Percentiles rank a stretch among this genome's conserved stretches.
Evolutionary conservation across 805 yeast species (phyloP).

Genomic region (Saccharomycodes ludwigii): DNA sequence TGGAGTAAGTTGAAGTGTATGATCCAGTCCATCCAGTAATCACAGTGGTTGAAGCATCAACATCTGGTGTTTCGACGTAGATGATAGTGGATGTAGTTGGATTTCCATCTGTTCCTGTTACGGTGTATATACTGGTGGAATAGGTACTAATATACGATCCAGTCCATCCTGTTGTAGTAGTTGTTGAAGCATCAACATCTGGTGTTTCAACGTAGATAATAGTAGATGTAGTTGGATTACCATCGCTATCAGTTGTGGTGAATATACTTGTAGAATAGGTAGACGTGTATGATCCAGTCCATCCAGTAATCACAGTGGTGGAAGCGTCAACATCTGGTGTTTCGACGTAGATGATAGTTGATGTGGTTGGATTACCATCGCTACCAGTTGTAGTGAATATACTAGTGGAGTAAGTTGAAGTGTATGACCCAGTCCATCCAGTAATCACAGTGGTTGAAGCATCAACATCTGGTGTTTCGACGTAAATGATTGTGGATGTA

Average conservation of each 20-base stretch:
- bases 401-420: constrained; percentile 4
- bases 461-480: constrained; percentile 6
- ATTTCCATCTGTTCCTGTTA: constrained; percentile 6
- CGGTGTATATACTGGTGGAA: constrained; percentile 5
- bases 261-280: too few relatives aligned
- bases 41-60: constrained; percentile 1
- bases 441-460: constrained; percentile 1
- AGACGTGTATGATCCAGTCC: constrained; percentile 4
- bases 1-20: constrained; percentile 2
- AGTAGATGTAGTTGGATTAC: constrained; percentile 4
- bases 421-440: constrained; percentile 5
- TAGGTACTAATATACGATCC: too few relatives aligned
- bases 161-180: constrained; percentile 6
- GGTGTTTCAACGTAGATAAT: constrained; percentile 7
- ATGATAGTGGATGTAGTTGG: constrained; percentile 7
- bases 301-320: constrained; percentile 5
- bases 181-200: constrained; percentile 1
- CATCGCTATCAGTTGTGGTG: constrained; percentile 6
- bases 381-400: constrained; percentile 4
- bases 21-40: constrained; percentile 6
- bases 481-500: constrained; percentile 6
- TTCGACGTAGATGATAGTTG: constrained; percentile 7
- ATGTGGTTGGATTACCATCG: constrained; percentile 7
- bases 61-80: constrained; percentile 7
- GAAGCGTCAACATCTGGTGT: constrained; percentile 4